Base-by-base conservation (phyloP, 176 grass and related monocot genomes). In the Musa schizocarpa region DNA sequence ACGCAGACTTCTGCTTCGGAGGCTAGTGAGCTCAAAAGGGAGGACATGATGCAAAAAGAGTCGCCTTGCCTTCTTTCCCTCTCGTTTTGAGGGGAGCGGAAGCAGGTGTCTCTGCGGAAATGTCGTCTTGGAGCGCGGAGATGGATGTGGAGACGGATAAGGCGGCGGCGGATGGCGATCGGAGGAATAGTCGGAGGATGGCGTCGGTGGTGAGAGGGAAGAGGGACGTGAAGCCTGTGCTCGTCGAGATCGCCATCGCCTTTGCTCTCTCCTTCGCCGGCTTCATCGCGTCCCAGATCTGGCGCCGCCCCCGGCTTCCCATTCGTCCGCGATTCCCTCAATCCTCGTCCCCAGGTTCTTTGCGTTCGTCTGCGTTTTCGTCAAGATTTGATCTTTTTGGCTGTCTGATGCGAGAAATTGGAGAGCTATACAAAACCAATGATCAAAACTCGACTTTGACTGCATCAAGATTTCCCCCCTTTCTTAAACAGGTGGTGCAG, bases 191-290 rank as follows among this genome's bases (percentile, higher is more conserved):
- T 19, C 6, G 13, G 68, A 2, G 52, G 48, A 21, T 9, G 34
- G 49, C 20, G 9, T 52, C 52, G 48, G 43, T 71, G 68, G 68
- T 52, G 68, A 74, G 72, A 57, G 75, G 43, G 14, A 66, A 25
- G 16, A 50, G 48, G 17, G 48, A 53, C 13, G 34, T 52, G 34
- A 77, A 52, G 43, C 58, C 58, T 14, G 16, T 65, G 7, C 43
- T 77, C 49, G 59, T 53, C 48, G 66, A 77, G 61, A 52, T 77
- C 61, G 61, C 59, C 48, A 59, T 66, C 49, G 75, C 75, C 8
- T 13, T 77, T 11, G 61, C 54, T 26, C 26, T 77, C 20, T 77
- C 75, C 59, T 64, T 77, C 20, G 29, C 43, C 7, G 59, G 75
- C 11, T 77, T 77, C 61, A 25, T 63, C 7, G 20, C 52, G 21